Base-by-base conservation (phyloP, 2,329 filamentous ascomycete genomes). In the Fusarium siculi region DNA sequence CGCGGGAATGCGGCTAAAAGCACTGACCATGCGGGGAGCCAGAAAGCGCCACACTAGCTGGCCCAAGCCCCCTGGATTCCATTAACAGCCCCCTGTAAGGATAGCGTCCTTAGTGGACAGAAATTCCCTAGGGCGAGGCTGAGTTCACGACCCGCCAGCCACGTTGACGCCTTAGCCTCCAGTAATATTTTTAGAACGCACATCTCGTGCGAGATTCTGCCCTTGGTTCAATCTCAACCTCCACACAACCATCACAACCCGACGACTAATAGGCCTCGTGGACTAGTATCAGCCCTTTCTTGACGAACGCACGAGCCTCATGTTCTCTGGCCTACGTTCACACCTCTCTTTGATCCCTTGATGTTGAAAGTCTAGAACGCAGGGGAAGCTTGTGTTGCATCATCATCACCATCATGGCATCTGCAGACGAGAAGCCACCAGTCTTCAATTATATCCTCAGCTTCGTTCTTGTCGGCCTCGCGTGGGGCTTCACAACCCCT, bases 401-500 rank as follows among this genome's bases (percentile, higher is more conserved):
- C 57, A 71, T 58, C 57, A 70, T 60, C 50, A 61, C 52, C 58
- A 74, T 53, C 59, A 59, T 68, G 56, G 36, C 58, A 65, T 49
- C 54, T 59, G 60, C 19, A 60, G 66, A 78, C 30, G 76, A 74
- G 50, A 79, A 84, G 30, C 88, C 88, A 30, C 85, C 87, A 21
- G 82, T 91, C 73, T 87, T 97, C 84, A 95, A 95, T 84, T 97
- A 96, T 86, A 87, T 96, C 72, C 86, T 96, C 66, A 94, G 93
- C 76, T 98, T 98, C 86, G 87, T 98, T 60, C 90, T 97, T 67
- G 95, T 98, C 74, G 95, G 95, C 59, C 85, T 96, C 30, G 95
- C 94, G 75, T 98, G 96, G 96, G 96, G 95, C 57, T 90, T 97
- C 76, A 97, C 94, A 2, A 97, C 94, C 25, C 92, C 92, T 62